Percentiles rank a stretch among this genome's conserved stretches.
phyloP scores from a whole-genome alignment of 2,329 filamentous ascomycete species.

The Stemphylium vesicarium region DNA sequence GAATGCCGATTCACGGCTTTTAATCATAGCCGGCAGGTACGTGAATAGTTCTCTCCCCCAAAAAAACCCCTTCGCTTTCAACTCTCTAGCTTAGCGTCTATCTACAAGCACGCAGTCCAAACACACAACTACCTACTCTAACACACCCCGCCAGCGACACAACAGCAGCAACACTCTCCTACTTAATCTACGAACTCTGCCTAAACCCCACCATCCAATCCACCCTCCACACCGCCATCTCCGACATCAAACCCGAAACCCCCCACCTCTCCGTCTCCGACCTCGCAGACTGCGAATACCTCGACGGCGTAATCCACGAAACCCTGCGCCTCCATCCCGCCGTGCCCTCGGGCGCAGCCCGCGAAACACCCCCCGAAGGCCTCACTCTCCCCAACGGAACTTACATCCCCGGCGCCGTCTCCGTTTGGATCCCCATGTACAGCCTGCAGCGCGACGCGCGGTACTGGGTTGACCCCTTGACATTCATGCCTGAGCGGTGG shows the following conservation, averaged over 20 bases:
- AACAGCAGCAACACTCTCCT: slow-evolving; percentile 36
- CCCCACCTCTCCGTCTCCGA: slow-evolving; percentile 36
- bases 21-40: slow-evolving; percentile 43
- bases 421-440: slow-evolving; percentile 41
- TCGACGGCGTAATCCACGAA: slow-evolving; percentile 43
- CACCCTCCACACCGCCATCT: slow-evolving; percentile 31
- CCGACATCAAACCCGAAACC: slow-evolving; percentile 23
- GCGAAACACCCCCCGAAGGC: slow-evolving; percentile 43
- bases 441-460: slow-evolving; percentile 38
- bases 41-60: background rate
- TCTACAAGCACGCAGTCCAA: background rate
- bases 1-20: slow-evolving; percentile 35
- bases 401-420: slow-evolving; percentile 39
- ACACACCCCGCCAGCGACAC: slow-evolving; percentile 33
- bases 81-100: background rate
- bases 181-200: slow-evolving; percentile 41
- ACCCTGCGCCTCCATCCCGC: slow-evolving; percentile 40
- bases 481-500: slow-evolving; percentile 43
- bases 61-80: too few relatives aligned
- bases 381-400: slow-evolving; percentile 38
- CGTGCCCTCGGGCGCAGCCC: slow-evolving; percentile 39
- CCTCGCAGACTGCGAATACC: slow-evolving; percentile 31
- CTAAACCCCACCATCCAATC: slow-evolving; percentile 26
- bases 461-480: slow-evolving; percentile 32
- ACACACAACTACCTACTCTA: background rate